These are phyloP conservation scores for Fusarium pseudoanthophilum DNA, from an alignment of 2,329 filamentous ascomycete genomes.

Conservation along the genomic window DNA sequence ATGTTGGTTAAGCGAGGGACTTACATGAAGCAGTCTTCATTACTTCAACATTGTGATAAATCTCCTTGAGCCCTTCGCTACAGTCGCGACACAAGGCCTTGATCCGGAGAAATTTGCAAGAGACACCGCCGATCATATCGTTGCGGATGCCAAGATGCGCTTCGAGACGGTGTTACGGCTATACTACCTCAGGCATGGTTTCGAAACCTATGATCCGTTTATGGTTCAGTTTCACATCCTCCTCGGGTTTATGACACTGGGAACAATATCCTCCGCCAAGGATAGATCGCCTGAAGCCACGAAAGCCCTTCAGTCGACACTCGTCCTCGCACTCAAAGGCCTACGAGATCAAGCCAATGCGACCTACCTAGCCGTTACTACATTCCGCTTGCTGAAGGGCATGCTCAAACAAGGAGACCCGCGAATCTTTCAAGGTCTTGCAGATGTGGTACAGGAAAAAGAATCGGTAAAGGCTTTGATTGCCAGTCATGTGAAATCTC, in stretches of 20 bases:
- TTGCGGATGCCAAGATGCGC: neutral
- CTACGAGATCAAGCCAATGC: neutral
- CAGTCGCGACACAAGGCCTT: no score
- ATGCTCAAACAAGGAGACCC: neutral
- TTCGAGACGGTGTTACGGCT: neutral
- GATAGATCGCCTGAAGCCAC: neutral
- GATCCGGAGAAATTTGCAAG: no score
- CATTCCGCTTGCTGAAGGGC: neutral
- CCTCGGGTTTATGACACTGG: neutral
- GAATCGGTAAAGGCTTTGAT: neutral
- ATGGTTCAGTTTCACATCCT: rapidly evolving
- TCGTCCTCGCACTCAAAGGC: neutral
- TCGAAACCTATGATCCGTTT: neutral
- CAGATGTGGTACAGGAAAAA: neutral
- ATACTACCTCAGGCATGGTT: neutral
- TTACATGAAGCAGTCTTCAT: no score
- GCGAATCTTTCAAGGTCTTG: neutral
- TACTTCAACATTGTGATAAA: no score
- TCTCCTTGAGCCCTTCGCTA: no score
- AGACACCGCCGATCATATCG: neutral
- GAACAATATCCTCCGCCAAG: neutral
- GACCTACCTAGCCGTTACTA: neutral
- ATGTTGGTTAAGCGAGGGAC: no score
- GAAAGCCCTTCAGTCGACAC: neutral
- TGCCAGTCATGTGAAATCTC: neutral